Conservation (phyloP, 768 basidiomycete species). For the Tubosaeta brunneosetosa region DNA sequence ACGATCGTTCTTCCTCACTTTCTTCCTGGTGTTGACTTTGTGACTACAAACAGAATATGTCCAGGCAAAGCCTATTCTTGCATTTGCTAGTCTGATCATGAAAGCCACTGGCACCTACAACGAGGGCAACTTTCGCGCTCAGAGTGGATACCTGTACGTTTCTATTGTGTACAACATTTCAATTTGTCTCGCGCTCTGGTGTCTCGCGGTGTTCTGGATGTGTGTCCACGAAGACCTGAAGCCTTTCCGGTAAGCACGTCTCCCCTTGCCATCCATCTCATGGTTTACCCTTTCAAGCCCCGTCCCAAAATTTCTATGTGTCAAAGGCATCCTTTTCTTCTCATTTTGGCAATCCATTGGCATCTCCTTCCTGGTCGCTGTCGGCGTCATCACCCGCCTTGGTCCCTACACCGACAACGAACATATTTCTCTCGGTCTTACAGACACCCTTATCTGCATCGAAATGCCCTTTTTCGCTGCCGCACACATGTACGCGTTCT, state of each 20-base stretch:
- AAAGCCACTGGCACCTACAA: constrained; percentile 85
- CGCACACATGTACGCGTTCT: constrained; percentile 93
- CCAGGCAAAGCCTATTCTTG: constrained; percentile 89
- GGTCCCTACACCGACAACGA: constrained; percentile 86
- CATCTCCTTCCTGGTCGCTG: constrained; percentile 85
- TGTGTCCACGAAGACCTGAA: constrained; percentile 85
- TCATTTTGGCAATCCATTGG: constrained; percentile 95
- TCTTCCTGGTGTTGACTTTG: neutral
- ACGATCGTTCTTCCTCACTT: constrained; percentile 11
- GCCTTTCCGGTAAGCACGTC: constrained; percentile 65
- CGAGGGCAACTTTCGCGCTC: constrained; percentile 80
- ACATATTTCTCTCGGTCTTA: constrained; percentile 86
- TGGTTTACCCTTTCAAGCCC: constrained; percentile 45
- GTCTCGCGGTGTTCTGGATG: constrained; percentile 96
- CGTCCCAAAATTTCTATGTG: constrained; percentile 95
- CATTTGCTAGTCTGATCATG: constrained; percentile 75
- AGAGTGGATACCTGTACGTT: constrained; percentile 89
- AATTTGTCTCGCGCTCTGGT: constrained; percentile 79
- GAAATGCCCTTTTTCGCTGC: constrained; percentile 98
- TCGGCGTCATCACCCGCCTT: constrained; percentile 67
- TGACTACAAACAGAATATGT: constrained; percentile 75
- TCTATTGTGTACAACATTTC: constrained; percentile 81
- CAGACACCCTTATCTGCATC: constrained; percentile 87
- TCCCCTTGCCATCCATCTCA: neutral
- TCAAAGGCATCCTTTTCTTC: constrained; percentile 97